Base-by-base conservation (phyloP, 805 yeast genomes). In the Saturnispora bothae region DNA sequence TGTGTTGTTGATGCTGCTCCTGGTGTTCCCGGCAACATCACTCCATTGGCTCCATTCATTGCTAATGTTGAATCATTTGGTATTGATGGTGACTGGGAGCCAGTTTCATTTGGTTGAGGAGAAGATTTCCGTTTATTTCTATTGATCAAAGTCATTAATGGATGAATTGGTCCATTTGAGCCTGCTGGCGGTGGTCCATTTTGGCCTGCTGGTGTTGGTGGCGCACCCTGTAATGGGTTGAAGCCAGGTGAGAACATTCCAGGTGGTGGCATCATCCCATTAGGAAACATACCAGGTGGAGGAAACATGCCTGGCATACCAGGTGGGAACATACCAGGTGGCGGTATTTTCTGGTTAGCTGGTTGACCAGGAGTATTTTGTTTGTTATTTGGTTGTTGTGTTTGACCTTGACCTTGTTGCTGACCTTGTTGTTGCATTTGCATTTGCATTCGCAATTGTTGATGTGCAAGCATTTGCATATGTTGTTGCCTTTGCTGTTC, bases 91-190 rank as follows among this genome's bases (percentile, higher is more conserved):
- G 34, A 28, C 28, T 30, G 23, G 12, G 30, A n/a, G n/a, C n/a
- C n/a, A n/a, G n/a, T n/a, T n/a, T n/a, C 15, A 13, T 9, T 10
- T n/a, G 30, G 15, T 27, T 7, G 21, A 34, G 34, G 31, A 31
- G 40, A 44, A 27, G 41, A 36, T 22, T 40, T 43, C 19, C 40
- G 35, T 25, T 44, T 44, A 15, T 43, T 43, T 34, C 40, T 42
- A 31, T 40, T 40, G 6, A 44, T 33, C 9, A 44, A 30, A 31
- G 41, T 34, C 47, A 44, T 44, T 14, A 44, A 37, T 22, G 47
- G 47, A 23, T 44, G 47, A 5, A 35, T 41, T 33, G 47, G 42
- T 2, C 27, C 38, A 28, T 28, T 26, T 27, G 39, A 5, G 16
- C 33, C 14, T 16, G 17, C 21, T 31, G 26, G 41, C 27, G 32